phyloP scores from a whole-genome alignment of 208 protist species.

The Wallacemonas sp. region DNA sequence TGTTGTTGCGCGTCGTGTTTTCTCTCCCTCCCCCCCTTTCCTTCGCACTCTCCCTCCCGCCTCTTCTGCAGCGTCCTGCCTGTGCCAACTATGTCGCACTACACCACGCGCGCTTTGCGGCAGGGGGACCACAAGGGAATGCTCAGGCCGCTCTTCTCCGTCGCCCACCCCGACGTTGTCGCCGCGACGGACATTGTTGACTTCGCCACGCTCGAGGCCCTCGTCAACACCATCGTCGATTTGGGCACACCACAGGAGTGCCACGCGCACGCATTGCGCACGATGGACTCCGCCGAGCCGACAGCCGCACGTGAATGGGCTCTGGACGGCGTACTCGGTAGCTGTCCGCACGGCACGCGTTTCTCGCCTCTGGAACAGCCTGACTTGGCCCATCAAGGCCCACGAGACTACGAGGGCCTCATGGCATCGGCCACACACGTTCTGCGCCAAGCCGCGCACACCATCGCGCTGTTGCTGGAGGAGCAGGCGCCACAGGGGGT shows the following conservation, averaged over 20 bases:
- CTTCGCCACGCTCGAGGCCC: slow-evolving; percentile 12
- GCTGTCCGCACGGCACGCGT: background rate
- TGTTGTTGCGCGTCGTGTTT: too few relatives aligned
- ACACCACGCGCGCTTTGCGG: background rate
- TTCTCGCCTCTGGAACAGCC: background rate
- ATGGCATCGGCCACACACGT: background rate
- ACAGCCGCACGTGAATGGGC: background rate
- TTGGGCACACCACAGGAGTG: slow-evolving; percentile 29
- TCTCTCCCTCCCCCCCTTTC: slow-evolving; percentile 4
- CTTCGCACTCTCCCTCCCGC: background rate
- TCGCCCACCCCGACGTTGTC: slow-evolving; percentile 19
- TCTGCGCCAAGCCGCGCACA: background rate
- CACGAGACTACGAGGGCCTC: background rate
- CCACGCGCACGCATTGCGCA: background rate
- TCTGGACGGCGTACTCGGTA: background rate
- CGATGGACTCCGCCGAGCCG: background rate
- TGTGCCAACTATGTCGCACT: background rate
- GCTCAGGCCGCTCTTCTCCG: background rate
- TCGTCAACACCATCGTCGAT: slow-evolving; percentile 11
- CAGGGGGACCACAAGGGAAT: background rate
- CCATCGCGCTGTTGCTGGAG: background rate
- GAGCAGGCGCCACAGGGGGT: background rate
- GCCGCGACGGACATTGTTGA: slow-evolving; percentile 21
- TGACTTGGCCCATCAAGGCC: background rate
- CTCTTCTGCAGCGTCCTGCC: background rate